A percentile compares a stretch with the other conserved stretches of the same genome.
These are phyloP conservation scores for Saprolegnia parasitica DNA, from an alignment of 352 stramenopile species.

Conservation along the genomic window DNA sequence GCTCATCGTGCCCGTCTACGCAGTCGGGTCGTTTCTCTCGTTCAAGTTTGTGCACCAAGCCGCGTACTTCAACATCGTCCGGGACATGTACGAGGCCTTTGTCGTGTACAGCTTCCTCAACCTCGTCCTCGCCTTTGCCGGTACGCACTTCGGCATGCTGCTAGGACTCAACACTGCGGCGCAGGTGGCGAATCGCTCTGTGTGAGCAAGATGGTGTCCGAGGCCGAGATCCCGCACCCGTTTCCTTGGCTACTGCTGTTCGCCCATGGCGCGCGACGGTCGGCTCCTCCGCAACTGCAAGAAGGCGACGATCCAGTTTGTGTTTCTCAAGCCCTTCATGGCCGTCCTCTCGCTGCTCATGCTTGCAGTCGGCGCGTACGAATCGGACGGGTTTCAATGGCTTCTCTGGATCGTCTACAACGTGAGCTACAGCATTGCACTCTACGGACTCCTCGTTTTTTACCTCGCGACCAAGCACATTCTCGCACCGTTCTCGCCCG, in stretches of 20 bases:
- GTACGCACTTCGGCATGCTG: not conserved
- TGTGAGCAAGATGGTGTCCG: conserved; percentile 82
- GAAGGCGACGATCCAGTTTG: conserved; percentile 88
- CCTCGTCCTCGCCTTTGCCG: conserved; percentile 83
- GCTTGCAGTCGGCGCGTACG: conserved; percentile 67
- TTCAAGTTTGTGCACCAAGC: conserved; percentile 75
- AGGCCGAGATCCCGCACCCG: conserved; percentile 72
- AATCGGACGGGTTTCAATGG: conserved; percentile 74
- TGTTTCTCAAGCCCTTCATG: conserved; percentile 89
- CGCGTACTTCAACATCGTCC: conserved; percentile 83
- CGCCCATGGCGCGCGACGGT: conserved; percentile 72
- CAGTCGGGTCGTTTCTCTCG: conserved; percentile 73
- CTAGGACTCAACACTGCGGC: too few relatives aligned
- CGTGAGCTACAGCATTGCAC: conserved; percentile 81
- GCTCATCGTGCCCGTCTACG: conserved; percentile 83
- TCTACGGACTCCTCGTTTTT: conserved; percentile 89
- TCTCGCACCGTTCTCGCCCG: conserved; percentile 73
- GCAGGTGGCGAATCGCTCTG: conserved; percentile 81
- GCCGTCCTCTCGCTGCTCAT: conserved; percentile 81
- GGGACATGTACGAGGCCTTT: conserved; percentile 91
- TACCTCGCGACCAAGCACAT: conserved; percentile 87
- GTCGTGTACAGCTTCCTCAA: conserved; percentile 92
- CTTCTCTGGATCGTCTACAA: conserved; percentile 88
- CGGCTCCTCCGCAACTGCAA: conserved; percentile 84
- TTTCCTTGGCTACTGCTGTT: conserved; percentile 77